Conservation (phyloP, 495 filamentous ascomycete genomes). For the Aspergillus diversus region DNA sequence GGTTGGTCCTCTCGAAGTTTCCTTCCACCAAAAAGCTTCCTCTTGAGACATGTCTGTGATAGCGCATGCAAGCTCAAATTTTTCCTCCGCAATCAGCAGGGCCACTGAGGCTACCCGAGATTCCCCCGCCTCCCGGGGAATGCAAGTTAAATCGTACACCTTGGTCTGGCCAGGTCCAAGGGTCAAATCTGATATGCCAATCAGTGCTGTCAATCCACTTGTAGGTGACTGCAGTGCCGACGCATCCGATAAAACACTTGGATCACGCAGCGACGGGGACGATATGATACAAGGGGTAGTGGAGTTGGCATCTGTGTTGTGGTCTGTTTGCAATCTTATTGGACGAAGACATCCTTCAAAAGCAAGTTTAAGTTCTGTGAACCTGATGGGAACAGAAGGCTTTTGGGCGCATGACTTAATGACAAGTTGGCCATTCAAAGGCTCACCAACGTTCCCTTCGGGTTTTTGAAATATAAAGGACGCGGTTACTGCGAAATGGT, state of each 20-base stretch:
- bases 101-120: conserved; percentile 66
- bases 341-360: conserved; percentile 72
- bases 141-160: conserved; percentile 70
- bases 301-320: conserved; percentile 33
- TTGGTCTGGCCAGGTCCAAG: conserved; percentile 69
- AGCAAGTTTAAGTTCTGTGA: conserved; percentile 65
- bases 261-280: conserved; percentile 40
- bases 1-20: conserved; percentile 40
- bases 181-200: conserved; percentile 66
- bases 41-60: conserved; percentile 52
- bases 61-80: conserved; percentile 70
- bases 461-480: conserved; percentile 73
- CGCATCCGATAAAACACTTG: conserved; percentile 33
- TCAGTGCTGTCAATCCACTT: conserved; percentile 41
- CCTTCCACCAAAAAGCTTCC: conserved; percentile 58
- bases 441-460: conserved; percentile 85
- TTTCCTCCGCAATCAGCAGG: conserved; percentile 61
- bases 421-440: conserved; percentile 69
- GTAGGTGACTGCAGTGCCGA: conserved; percentile 46
- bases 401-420: conserved; percentile 70
- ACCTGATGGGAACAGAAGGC: conserved; percentile 62
- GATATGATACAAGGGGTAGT: conserved; percentile 31
- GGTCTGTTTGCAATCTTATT: conserved; percentile 48
- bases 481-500: conserved; percentile 53
- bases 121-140: conserved; percentile 80